These are phyloP conservation scores for Pezicula radicicola DNA, from an alignment of 2,329 filamentous ascomycete genomes.

Conservation along the genomic window DNA sequence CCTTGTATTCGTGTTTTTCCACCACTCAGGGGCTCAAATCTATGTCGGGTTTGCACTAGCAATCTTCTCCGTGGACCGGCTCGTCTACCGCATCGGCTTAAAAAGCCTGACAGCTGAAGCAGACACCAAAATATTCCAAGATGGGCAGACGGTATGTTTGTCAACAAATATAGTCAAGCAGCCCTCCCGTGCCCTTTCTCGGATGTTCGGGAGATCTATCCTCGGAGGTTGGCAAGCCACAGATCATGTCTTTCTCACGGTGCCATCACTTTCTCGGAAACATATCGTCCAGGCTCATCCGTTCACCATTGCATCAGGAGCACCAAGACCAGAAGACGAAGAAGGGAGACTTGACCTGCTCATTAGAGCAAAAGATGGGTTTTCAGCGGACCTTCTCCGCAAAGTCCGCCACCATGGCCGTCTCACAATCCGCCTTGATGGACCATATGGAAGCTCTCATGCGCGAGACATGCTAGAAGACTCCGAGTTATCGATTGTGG, in stretches of 20 bases:
- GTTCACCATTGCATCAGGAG: slow-evolving; percentile 63
- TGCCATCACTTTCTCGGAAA: slow-evolving; percentile 49
- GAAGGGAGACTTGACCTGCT: slow-evolving; percentile 55
- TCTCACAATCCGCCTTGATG: slow-evolving; percentile 53
- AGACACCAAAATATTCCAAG: slow-evolving; percentile 49
- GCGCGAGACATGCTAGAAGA: slow-evolving; percentile 49
- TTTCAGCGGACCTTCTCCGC: slow-evolving; percentile 52
- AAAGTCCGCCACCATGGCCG: slow-evolving; percentile 43
- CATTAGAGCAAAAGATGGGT: slow-evolving; percentile 57
- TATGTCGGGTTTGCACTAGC: slow-evolving; percentile 51
- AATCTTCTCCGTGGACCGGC: slow-evolving; percentile 56
- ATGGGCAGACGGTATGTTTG: slow-evolving; percentile 51
- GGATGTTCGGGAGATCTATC: slow-evolving; percentile 31
- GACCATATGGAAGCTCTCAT: slow-evolving; percentile 59
- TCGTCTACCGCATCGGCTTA: slow-evolving; percentile 52
- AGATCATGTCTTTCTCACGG: slow-evolving; percentile 61
- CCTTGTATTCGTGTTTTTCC: slow-evolving; percentile 56
- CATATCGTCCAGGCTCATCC: slow-evolving; percentile 60
- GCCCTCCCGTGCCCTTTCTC: slow-evolving; percentile 3
- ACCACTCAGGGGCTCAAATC: slow-evolving; percentile 48
- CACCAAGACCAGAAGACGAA: slow-evolving; percentile 34
- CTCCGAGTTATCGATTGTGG: slow-evolving; percentile 47
- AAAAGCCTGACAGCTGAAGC: slow-evolving; percentile 47
- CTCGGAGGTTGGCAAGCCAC: slow-evolving; percentile 54
- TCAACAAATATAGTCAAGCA: slow-evolving; percentile 23